Conservation (phyloP, 2,329 filamentous ascomycete genomes). For the Botrytis pseudocinerea region DNA sequence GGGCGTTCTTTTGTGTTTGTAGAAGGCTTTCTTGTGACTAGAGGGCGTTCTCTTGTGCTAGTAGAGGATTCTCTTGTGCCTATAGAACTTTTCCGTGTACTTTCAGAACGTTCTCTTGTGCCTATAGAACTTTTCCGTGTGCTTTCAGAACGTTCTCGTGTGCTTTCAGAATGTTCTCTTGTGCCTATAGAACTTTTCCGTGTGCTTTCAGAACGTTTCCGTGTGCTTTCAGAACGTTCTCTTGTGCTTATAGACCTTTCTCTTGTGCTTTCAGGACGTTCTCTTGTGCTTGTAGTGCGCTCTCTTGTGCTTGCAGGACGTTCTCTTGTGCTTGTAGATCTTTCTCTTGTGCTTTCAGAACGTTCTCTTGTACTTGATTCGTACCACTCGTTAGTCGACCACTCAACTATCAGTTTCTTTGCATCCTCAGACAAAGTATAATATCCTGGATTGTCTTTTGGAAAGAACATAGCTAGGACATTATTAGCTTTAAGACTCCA, state of each 20-base stretch:
- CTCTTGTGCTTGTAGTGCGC: no score
- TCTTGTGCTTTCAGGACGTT: not conserved
- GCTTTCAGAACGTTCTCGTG: not conserved
- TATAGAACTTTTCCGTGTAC: not conserved
- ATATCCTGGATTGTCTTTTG: slow-evolving; percentile 71
- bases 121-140: not conserved
- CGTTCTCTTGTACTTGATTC: slow-evolving; percentile 47
- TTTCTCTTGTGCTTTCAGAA: not conserved
- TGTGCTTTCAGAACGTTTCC: not conserved
- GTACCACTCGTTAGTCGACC: slow-evolving; percentile 69
- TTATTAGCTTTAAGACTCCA: slow-evolving; percentile 25
- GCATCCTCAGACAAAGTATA: slow-evolving; percentile 65
- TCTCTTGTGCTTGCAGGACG: not conserved
- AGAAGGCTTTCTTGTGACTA: not conserved
- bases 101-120: not conserved
- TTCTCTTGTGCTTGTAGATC: not conserved
- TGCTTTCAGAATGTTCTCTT: not conserved
- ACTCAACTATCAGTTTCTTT: slow-evolving; percentile 62
- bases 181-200: not conserved
- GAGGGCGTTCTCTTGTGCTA: no score
- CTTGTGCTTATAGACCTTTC: not conserved
- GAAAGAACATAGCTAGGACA: slow-evolving; percentile 67
- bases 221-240: not conserved
- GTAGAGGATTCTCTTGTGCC: not conserved
- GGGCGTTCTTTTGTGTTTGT: not conserved